These are phyloP conservation scores for Ochromonadaceae sp. DNA, from an alignment of 352 stramenopile species.

Conservation along the genomic window DNA sequence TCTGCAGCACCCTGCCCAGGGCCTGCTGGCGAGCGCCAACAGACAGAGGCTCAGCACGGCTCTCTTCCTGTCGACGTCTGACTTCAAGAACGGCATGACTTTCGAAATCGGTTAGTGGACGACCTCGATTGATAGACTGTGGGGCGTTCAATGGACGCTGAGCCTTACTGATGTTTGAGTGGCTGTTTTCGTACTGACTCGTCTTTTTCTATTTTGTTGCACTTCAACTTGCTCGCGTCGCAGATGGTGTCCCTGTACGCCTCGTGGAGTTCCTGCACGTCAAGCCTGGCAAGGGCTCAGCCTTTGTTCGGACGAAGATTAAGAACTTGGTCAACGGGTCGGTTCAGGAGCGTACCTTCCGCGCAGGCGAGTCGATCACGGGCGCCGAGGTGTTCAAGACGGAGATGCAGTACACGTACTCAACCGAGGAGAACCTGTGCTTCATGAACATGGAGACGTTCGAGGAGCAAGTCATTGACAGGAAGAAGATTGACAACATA, in stretches of 20 bases:
- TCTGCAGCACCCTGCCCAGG: too few relatives aligned
- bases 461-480: constrained; percentile 45
- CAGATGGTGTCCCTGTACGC: constrained; percentile 23
- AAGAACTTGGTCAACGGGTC: constrained; percentile 37
- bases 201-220: not conserved
- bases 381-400: constrained; percentile 29
- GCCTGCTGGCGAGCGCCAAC: too few relatives aligned
- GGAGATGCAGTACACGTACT: constrained; percentile 35
- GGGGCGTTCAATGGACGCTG: not conserved
- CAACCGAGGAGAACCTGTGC: constrained; percentile 37
- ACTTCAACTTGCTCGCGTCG: not conserved
- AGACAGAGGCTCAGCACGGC: too few relatives aligned
- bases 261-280: constrained; percentile 38
- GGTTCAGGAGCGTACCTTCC: constrained; percentile 34
- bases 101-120: constrained; percentile 27
- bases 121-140: not conserved
- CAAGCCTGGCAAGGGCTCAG: constrained; percentile 26
- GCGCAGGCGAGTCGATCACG: constrained; percentile 29
- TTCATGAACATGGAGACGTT: constrained; percentile 63
- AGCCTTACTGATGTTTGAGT: too few relatives aligned
- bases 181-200: constrained; percentile 3
- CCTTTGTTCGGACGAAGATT: constrained; percentile 36
- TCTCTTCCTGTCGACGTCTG: constrained; percentile 2
- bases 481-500: constrained; percentile 36
- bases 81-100: constrained; percentile 37